A percentile compares a stretch with the other conserved stretches of the same genome.
Conservation (phyloP, 2,329 filamentous ascomycete genomes). For the Neofusicoccum cordaticola region DNA sequence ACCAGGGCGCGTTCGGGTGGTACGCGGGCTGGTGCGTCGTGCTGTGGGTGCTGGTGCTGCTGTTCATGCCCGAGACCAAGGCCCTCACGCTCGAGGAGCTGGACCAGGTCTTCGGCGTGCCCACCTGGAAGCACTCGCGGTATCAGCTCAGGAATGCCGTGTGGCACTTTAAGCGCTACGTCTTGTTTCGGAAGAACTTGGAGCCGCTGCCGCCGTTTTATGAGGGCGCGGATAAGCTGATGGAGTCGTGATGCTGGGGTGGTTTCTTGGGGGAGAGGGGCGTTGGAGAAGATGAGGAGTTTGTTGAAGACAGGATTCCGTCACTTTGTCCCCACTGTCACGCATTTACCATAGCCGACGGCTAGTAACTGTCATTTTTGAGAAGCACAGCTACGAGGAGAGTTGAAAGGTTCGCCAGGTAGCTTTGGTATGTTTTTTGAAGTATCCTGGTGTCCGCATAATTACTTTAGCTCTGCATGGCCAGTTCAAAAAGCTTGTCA, state of each 20-base stretch:
- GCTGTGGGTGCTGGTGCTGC: constrained; percentile 49
- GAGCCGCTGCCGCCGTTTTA: background rate
- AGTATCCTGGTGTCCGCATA: no score
- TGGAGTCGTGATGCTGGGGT: background rate
- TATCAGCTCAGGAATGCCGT: constrained; percentile 31
- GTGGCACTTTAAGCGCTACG: constrained; percentile 35
- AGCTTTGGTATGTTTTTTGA: no score
- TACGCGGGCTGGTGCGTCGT: constrained; percentile 55
- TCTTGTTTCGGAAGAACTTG: constrained; percentile 24
- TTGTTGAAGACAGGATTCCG: no score
- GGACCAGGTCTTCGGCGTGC: constrained; percentile 54
- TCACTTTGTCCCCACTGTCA: no score
- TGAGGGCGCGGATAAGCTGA: background rate
- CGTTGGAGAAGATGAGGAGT: no score
- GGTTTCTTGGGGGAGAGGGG: no score
- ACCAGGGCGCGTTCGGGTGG: constrained; percentile 54
- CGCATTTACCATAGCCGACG: no score
- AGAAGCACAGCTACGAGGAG: no score
- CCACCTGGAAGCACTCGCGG: constrained; percentile 34
- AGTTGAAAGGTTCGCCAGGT: no score
- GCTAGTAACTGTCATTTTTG: no score
- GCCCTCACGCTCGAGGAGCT: constrained; percentile 33
- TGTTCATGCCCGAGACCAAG: constrained; percentile 53
- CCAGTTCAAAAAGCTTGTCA: no score
- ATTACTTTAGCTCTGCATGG: no score